These are phyloP conservation scores for Pezicula radicicola DNA, from an alignment of 2,329 filamentous ascomycete genomes.

Conservation along the genomic window DNA sequence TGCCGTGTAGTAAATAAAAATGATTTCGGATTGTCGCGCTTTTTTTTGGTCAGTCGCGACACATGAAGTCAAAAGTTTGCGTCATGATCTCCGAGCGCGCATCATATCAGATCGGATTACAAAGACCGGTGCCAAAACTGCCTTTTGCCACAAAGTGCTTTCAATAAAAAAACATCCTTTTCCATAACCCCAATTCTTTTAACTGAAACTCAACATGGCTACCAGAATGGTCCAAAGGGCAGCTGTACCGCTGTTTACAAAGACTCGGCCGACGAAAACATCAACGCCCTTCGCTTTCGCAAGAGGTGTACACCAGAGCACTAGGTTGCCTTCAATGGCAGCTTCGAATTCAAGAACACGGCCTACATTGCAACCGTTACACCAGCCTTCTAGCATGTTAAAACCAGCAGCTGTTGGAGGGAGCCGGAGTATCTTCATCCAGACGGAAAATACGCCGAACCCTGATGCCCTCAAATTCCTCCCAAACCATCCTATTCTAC, in stretches of 20 bases:
- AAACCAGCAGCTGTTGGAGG: conserved; percentile 35
- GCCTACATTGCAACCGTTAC: conserved; percentile 38
- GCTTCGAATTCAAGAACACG: conserved; percentile 42
- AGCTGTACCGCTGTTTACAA: conserved; percentile 16
- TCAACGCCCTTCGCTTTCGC: conserved; percentile 27
- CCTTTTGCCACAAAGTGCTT: too few relatives aligned
- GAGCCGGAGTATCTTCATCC: conserved; percentile 87
- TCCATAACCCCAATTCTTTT: too few relatives aligned
- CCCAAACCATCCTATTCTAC: conserved; percentile 83
- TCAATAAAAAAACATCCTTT: too few relatives aligned
- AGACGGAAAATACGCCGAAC: conserved; percentile 93
- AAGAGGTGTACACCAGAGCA: conserved; percentile 39
- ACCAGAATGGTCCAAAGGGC: conserved; percentile 10
- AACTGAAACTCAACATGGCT: too few relatives aligned
- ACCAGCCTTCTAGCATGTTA: conserved; percentile 36
- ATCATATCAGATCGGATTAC: too few relatives aligned
- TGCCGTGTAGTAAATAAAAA: too few relatives aligned
- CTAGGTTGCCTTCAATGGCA: conserved; percentile 42
- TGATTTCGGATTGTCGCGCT: too few relatives aligned
- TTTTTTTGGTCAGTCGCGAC: too few relatives aligned
- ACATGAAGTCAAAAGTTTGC: too few relatives aligned
- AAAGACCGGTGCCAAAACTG: too few relatives aligned
- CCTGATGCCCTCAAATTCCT: conserved; percentile 95
- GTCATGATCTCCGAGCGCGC: too few relatives aligned
- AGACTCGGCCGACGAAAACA: conserved; percentile 22